phyloP scores from a whole-genome alignment of 2,329 filamentous ascomycete species.

The Fusarium tricinctum region DNA sequence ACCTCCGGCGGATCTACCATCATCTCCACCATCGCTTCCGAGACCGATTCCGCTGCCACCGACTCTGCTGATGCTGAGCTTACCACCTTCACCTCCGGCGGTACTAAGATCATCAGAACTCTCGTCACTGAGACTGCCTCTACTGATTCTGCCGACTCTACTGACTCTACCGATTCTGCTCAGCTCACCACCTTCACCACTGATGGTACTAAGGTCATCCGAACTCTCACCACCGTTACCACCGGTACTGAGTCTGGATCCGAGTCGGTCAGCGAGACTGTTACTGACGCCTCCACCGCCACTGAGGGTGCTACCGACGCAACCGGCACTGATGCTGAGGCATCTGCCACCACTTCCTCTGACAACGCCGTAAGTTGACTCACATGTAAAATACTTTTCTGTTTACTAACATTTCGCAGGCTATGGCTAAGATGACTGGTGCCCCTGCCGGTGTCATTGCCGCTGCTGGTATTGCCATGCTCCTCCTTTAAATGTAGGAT shows the following conservation, averaged over 20 bases:
- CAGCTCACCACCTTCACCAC: constrained; percentile 44
- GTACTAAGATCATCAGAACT: constrained; percentile 39
- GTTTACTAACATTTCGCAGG: constrained; percentile 43
- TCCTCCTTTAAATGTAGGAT: constrained; percentile 60
- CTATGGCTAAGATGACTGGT: constrained; percentile 58
- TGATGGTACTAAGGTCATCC: constrained; percentile 36
- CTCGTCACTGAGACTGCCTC: constrained; percentile 37
- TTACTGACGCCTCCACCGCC: constrained; percentile 41
- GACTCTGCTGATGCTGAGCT: constrained; percentile 16
- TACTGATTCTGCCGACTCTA: constrained; percentile 10
- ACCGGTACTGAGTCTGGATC: constrained; percentile 31
- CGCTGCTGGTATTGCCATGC: constrained; percentile 63
- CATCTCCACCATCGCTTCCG: constrained; percentile 35
- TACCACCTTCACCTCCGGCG: constrained; percentile 42
- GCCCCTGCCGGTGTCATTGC: constrained; percentile 63
- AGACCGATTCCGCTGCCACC: constrained; percentile 18
- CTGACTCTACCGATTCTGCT: constrained; percentile 29
- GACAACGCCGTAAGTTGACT: constrained; percentile 52
- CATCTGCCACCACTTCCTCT: constrained; percentile 37
- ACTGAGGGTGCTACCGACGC: constrained; percentile 26
- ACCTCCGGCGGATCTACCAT: constrained; percentile 40
- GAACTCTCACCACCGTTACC: constrained; percentile 42
- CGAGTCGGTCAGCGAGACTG: constrained; percentile 33
- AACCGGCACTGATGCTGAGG: constrained; percentile 35
- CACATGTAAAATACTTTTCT: not conserved